Evolutionary conservation across 805 yeast species (phyloP).

Genomic region (Isabelozyma gotoi): DNA sequence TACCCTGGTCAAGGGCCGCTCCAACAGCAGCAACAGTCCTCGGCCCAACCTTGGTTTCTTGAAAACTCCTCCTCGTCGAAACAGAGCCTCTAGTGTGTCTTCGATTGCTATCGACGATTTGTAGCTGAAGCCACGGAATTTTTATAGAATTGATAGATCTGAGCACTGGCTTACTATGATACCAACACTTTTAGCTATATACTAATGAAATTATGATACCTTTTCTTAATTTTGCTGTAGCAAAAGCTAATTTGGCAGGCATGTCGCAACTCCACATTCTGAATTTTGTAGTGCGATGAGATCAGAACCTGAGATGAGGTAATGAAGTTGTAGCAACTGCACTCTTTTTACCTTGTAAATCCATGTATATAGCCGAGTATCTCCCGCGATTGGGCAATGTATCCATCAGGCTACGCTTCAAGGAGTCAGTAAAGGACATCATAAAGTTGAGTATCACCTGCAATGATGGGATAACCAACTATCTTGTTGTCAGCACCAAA

Average conservation of each 20-base stretch:
- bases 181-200: no score
- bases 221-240: no score
- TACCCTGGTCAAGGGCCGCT: neutral
- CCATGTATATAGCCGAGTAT: slow-evolving; percentile 3
- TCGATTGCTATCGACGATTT: neutral
- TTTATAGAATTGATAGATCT: no score
- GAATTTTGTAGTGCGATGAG: neutral
- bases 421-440: slow-evolving; percentile 5
- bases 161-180: no score
- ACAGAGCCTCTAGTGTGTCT: neutral
- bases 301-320: neutral
- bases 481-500: neutral
- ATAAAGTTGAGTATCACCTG: neutral
- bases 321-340: neutral
- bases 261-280: neutral
- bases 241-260: neutral
- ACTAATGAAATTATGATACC: slow-evolving; percentile 1
- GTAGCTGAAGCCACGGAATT: no score
- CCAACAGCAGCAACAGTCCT: neutral
- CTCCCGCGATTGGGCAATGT: slow-evolving; percentile 21
- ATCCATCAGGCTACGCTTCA: slow-evolving; percentile 10
- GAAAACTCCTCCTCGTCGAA: neutral
- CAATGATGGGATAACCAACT: slow-evolving; percentile 1
- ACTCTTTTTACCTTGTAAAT: neutral
- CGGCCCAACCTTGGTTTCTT: neutral